Conservation (phyloP, 345 rosid genomes). For the Populus deltoides region DNA sequence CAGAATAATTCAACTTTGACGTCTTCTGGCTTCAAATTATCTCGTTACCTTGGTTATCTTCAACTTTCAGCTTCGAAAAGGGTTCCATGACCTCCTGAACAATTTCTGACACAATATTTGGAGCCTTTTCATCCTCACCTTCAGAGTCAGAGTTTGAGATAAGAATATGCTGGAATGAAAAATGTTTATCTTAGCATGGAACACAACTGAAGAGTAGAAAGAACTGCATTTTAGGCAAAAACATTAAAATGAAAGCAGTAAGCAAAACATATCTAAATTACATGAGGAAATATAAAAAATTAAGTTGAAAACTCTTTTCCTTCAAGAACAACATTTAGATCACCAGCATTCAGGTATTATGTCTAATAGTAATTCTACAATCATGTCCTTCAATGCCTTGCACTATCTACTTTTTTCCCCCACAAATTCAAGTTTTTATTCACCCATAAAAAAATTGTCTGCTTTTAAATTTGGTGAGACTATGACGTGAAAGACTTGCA, state of each 20-base stretch:
- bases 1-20: not conserved
- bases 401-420: no score
- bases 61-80: constrained; percentile 55
- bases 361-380: not conserved
- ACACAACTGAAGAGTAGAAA: not conserved
- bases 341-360: no score
- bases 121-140: constrained; percentile 40
- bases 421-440: not conserved
- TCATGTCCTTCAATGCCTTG: not conserved
- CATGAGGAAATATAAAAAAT: not conserved
- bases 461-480: not conserved
- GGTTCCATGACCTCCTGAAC: constrained; percentile 46
- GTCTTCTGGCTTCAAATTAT: constrained; percentile 7
- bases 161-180: constrained; percentile 38
- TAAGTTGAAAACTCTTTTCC: not conserved
- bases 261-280: not conserved
- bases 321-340: no score
- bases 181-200: constrained; percentile 14
- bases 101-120: constrained; percentile 14
- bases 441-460: not conserved
- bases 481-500: not conserved
- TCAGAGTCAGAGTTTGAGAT: constrained; percentile 60
- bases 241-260: not conserved
- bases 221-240: not conserved
- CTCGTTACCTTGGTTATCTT: constrained; percentile 36